Evolutionary conservation across 345 rosid genomes (phyloP).

Genomic region (Carallia pectinifolia): DNA sequence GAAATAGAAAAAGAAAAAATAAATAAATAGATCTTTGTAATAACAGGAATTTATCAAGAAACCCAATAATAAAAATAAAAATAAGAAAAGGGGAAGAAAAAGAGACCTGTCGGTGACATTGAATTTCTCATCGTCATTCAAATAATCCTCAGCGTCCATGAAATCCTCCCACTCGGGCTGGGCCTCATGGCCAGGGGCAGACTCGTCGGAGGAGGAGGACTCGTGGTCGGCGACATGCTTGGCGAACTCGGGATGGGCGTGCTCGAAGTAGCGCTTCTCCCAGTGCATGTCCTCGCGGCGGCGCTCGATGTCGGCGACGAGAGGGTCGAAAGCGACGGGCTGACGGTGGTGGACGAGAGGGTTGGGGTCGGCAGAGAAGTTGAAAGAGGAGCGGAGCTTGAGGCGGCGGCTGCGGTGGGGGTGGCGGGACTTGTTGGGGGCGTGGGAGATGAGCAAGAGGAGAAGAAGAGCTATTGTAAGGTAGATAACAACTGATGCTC

Average conservation of each 20-base stretch:
- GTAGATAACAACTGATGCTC: conserved; percentile 22
- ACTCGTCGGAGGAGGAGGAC: conserved; percentile 1
- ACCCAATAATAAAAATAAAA: too few species aligned
- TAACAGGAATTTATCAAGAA: too few species aligned
- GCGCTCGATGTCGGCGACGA: conserved; percentile 74
- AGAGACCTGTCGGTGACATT: conserved; percentile 76
- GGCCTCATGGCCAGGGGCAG: conserved; percentile 62
- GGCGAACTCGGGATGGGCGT: conserved; percentile 54
- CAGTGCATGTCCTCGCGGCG: conserved; percentile 78
- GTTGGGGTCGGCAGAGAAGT: conserved; percentile 25
- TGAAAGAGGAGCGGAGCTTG: conserved; percentile 35
- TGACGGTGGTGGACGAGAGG: conserved; percentile 34
- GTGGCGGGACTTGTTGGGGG: conserved; percentile 22
- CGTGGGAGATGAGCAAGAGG: conserved; percentile 23
- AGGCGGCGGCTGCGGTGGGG: conserved; percentile 28
- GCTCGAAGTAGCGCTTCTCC: conserved; percentile 70
- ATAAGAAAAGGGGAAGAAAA: background rate
- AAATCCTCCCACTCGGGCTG: conserved; percentile 98
- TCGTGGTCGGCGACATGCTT: conserved; percentile 5
- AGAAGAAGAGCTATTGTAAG: conserved; percentile 20
- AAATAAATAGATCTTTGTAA: too few species aligned
- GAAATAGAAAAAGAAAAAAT: too few species aligned
- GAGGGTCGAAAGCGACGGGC: conserved; percentile 63
- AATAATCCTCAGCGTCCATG: conserved; percentile 87
- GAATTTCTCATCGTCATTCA: conserved; percentile 82